phyloP scores from a whole-genome alignment of 495 filamentous ascomycete genomes.

The Pyrenopolyporus hunteri region DNA sequence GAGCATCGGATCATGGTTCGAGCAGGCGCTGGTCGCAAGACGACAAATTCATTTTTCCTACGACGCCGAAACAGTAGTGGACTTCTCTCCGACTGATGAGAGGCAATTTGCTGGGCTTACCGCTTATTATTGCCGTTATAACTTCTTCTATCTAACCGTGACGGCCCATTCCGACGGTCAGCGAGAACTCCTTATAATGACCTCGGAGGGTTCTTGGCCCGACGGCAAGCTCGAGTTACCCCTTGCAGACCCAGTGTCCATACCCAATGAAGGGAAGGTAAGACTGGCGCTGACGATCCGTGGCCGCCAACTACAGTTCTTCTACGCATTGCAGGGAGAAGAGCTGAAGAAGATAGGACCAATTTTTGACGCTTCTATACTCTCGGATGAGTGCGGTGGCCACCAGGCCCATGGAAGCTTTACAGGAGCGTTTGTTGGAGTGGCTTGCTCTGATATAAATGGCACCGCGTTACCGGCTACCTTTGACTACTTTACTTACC shows the following conservation, averaged over 20 bases:
- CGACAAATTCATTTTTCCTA: slow-evolving; percentile 62
- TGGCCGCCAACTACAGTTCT: slow-evolving; percentile 58
- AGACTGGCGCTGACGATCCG: slow-evolving; percentile 53
- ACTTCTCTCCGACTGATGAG: slow-evolving; percentile 59
- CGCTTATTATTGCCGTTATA: slow-evolving; percentile 64
- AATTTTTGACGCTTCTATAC: slow-evolving; percentile 58
- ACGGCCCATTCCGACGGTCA: slow-evolving; percentile 60
- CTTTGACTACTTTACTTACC: slow-evolving; percentile 60
- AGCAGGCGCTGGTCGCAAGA: slow-evolving; percentile 60
- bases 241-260: slow-evolving; percentile 44
- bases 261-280: slow-evolving; percentile 60
- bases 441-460: slow-evolving; percentile 61
- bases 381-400: slow-evolving; percentile 62
- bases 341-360: slow-evolving; percentile 58
- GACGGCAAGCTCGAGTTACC: slow-evolving; percentile 49
- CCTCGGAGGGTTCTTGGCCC: slow-evolving; percentile 58
- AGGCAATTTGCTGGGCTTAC: slow-evolving; percentile 62
- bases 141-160: slow-evolving; percentile 64
- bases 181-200: slow-evolving; percentile 58
- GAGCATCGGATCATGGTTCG: slow-evolving; percentile 60
- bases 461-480: slow-evolving; percentile 51
- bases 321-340: slow-evolving; percentile 50
- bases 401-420: slow-evolving; percentile 63
- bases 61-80: slow-evolving; percentile 60
- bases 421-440: slow-evolving; percentile 62